Evolutionary conservation across 1,284 basidiomycete species (phyloP).

Genomic region (Cryptococcus sp.): DNA sequence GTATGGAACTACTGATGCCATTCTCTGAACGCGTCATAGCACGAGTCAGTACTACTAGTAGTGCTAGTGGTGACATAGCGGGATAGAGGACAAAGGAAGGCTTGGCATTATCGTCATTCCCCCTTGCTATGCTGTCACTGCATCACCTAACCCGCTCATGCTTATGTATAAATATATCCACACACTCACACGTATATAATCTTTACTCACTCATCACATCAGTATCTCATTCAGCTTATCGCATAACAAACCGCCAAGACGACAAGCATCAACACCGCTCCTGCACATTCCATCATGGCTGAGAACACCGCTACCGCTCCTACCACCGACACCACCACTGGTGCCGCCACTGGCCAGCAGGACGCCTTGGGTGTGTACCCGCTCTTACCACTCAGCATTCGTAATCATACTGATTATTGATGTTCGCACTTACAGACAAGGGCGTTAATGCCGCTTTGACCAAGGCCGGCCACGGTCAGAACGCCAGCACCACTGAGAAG

Average conservation of each 20-base stretch:
- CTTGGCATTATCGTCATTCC: background rate
- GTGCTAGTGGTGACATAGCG: no score
- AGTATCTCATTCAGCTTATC: background rate
- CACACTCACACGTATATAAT: background rate
- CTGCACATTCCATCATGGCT: conserved; percentile 9
- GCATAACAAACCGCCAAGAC: background rate
- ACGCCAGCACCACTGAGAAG: conserved; percentile 52
- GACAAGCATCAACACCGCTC: background rate
- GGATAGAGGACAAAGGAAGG: no score
- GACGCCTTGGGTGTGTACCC: conserved; percentile 52
- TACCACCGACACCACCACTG: conserved; percentile 6
- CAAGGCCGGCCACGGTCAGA: conserved; percentile 45
- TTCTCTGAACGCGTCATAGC: no score
- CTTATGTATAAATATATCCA: background rate
- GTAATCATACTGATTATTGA: background rate
- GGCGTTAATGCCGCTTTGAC: conserved; percentile 45
- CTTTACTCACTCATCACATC: background rate
- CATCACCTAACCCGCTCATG: no score
- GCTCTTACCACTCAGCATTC: background rate
- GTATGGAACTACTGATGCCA: no score
- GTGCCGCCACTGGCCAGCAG: conserved; percentile 33
- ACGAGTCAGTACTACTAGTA: no score
- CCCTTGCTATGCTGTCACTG: conserved; percentile 2
- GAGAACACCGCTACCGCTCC: conserved; percentile 9
- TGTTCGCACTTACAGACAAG: conserved; percentile 35